A percentile compares a stretch with the other conserved stretches of the same genome.
These are phyloP conservation scores for Bondarzewia mesenterica DNA, from an alignment of 1,284 basidiomycete genomes.

Conservation along the genomic window DNA sequence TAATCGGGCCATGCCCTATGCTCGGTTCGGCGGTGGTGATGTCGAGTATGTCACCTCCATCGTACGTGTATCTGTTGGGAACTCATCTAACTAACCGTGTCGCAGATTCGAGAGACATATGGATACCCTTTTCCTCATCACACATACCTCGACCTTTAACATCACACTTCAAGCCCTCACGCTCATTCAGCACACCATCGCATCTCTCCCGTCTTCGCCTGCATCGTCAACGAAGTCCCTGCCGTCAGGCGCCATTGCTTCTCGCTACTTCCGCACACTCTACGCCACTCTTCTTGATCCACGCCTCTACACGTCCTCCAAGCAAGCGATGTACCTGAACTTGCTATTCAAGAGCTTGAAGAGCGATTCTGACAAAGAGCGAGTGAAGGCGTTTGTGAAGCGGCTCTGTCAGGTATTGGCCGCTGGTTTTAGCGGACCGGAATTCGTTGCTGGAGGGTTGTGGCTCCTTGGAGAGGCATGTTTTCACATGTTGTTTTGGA, in stretches of 20 bases:
- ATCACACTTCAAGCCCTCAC: conserved; percentile 92
- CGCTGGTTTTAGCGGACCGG: conserved; percentile 66
- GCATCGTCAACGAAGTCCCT: conserved; percentile 16
- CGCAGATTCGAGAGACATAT: conserved; percentile 80
- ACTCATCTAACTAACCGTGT: no score
- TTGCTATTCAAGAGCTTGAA: conserved; percentile 91
- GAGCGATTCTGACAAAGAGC: conserved; percentile 56
- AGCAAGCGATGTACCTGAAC: conserved; percentile 98
- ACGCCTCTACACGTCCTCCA: conserved; percentile 78
- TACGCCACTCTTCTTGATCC: conserved; percentile 86
- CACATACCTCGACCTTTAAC: conserved; percentile 93
- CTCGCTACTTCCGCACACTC: conserved; percentile 88
- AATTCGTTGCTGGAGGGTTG: conserved; percentile 88
- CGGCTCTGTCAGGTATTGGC: conserved; percentile 82
- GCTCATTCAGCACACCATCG: conserved; percentile 82
- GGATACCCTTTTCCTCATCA: conserved; percentile 92
- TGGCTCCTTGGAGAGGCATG: conserved; percentile 68
- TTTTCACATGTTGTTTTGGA: conserved; percentile 4
- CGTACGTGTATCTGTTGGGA: no score
- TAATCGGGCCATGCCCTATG: conserved; percentile 92
- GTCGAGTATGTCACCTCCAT: conserved; percentile 31
- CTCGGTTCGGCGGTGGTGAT: conserved; percentile 58
- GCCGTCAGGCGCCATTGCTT: conserved; percentile 49
- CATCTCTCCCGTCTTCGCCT: conserved; percentile 29
- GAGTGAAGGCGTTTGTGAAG: conserved; percentile 81